phyloP scores from a whole-genome alignment of 768 basidiomycete genomes.

The Tricholoma saponaceum region DNA sequence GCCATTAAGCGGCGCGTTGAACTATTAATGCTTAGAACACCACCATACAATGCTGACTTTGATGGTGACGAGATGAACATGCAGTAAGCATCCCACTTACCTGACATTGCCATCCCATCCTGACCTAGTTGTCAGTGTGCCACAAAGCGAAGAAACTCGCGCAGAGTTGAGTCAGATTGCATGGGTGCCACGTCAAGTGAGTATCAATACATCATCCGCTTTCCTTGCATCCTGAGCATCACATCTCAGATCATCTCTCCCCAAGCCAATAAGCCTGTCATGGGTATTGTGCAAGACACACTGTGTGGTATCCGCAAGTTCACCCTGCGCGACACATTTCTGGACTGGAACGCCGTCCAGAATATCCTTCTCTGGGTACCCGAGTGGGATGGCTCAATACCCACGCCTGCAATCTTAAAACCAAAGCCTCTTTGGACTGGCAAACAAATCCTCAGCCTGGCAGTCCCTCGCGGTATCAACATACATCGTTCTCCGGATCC shows the following conservation, averaged over 20 bases:
- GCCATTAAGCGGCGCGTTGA: constrained; percentile 21
- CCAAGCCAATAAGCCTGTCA: constrained; percentile 99
- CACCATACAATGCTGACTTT: constrained; percentile 99
- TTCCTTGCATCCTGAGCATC: not conserved
- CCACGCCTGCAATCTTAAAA: constrained; percentile 91
- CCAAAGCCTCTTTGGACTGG: constrained; percentile 98
- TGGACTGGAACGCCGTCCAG: constrained; percentile 95
- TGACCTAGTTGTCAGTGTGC: constrained; percentile 55
- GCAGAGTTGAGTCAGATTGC: constrained; percentile 98
- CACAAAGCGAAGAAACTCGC: constrained; percentile 97
- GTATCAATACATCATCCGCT: constrained; percentile 9
- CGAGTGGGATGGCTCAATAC: constrained; percentile 93
- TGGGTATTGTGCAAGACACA: constrained; percentile 99
- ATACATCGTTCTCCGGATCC: constrained; percentile 79
- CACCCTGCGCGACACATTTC: constrained; percentile 90
- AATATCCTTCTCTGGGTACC: constrained; percentile 98
- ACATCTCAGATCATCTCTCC: constrained; percentile 87
- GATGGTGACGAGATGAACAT: constrained; percentile 99
- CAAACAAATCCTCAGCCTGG: constrained; percentile 91
- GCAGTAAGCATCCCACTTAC: constrained; percentile 67
- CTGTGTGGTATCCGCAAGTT: constrained; percentile 97
- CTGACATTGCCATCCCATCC: not conserved
- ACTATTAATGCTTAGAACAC: constrained; percentile 52
- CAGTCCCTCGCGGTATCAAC: constrained; percentile 94
- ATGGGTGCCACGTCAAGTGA: constrained; percentile 95